phyloP scores from a whole-genome alignment of 345 rosid genomes.

The Eucalyptus erythrocorys region DNA sequence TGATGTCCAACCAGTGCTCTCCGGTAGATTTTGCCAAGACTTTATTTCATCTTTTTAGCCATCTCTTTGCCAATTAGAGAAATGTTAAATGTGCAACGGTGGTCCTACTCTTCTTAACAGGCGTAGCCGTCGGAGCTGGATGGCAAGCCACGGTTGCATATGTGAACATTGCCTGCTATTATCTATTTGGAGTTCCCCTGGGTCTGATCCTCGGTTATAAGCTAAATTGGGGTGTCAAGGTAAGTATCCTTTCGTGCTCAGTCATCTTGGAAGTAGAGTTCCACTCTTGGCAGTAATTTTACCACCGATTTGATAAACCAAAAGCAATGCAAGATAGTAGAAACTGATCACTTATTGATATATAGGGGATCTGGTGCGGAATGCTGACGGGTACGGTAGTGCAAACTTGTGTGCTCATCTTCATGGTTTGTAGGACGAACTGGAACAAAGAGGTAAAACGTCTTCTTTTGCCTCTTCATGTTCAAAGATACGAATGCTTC shows the following conservation, averaged over 20 bases:
- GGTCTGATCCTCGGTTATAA: conserved; percentile 48
- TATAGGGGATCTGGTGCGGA: conserved; percentile 67
- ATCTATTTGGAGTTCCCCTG: conserved; percentile 40
- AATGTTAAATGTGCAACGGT: neutral
- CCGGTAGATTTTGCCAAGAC: conserved; percentile 27
- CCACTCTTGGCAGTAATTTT: neutral
- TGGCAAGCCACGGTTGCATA: conserved; percentile 64
- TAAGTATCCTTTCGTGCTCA: neutral
- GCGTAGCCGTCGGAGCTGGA: conserved; percentile 14
- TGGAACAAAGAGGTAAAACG: conserved; percentile 51
- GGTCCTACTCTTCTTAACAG: neutral
- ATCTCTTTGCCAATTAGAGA: conserved; percentile 19
- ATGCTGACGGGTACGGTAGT: conserved; percentile 51
- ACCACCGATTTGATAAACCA: neutral
- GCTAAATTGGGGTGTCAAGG: conserved; percentile 30
- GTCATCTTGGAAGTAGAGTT: neutral
- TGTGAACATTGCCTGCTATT: conserved; percentile 54
- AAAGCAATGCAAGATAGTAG: neutral
- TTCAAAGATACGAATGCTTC: neutral
- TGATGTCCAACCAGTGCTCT: conserved; percentile 75
- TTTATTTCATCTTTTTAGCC: conserved; percentile 15
- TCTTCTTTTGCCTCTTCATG: neutral
- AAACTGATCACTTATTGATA: neutral
- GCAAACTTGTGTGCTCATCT: conserved; percentile 38
- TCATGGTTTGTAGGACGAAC: conserved; percentile 54